Conservation (phyloP, 345 rosid genomes). For the Eutrema yunnanense region DNA sequence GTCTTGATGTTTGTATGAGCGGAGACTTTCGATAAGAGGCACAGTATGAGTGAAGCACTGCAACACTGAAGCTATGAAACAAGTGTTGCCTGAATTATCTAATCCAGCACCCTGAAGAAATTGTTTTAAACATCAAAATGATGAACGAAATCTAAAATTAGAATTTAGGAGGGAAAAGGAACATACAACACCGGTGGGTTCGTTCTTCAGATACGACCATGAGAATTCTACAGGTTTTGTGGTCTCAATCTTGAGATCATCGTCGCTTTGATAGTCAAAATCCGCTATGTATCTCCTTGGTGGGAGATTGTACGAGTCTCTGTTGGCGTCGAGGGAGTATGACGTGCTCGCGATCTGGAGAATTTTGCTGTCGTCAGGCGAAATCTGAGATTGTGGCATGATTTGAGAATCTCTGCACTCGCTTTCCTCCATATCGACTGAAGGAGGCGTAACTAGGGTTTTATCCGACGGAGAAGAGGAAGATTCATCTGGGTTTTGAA, state of each 20-base stretch:
- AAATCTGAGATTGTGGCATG: background rate
- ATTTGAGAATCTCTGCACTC: background rate
- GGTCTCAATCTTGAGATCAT: background rate
- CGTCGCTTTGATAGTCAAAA: background rate
- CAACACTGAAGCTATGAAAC: constrained; percentile 77
- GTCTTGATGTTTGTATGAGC: constrained; percentile 29
- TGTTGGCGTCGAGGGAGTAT: background rate
- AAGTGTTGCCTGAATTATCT: constrained; percentile 72
- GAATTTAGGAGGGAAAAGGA: background rate
- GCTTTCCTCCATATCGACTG: background rate
- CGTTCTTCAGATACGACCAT: background rate
- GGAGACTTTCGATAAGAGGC: constrained; percentile 58
- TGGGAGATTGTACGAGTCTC: background rate
- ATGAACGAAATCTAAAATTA: background rate
- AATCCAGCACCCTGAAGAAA: constrained; percentile 79
- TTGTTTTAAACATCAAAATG: background rate
- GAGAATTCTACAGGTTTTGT: background rate
- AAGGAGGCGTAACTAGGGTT: background rate
- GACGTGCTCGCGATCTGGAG: background rate
- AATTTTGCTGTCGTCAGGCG: background rate
- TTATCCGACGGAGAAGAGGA: background rate
- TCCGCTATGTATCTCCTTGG: background rate
- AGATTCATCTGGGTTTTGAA: background rate
- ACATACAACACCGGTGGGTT: constrained; percentile 37
- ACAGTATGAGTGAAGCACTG: constrained; percentile 91